Base-by-base conservation (phyloP, 2,329 filamentous ascomycete genomes). In the Xylaria sp. region DNA sequence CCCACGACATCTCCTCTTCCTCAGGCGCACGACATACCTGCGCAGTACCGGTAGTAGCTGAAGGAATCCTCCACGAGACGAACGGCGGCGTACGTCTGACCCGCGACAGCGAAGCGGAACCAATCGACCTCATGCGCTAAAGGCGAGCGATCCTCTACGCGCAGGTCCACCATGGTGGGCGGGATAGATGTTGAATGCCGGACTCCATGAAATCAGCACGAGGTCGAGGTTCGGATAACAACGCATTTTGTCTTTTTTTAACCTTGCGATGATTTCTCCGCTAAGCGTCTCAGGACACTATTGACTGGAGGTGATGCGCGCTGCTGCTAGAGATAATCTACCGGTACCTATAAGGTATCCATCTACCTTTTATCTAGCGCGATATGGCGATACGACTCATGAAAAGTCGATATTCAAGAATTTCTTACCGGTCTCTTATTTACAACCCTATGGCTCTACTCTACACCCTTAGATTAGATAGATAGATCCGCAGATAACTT, bases 101-200 rank as follows among this genome's bases (percentile, higher is more conserved):
- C 1, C 2, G 3, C 18, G 48, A 71, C 44, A 66, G 51, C 55
- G 48, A 66, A 8, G 66, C 60, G 6, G 16, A 13, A 10, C 63
- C 65, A 13, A 66, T 71, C 40, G 69, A 67, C 32, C 1, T 5
- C 8, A 48, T 42, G 21, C 18, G 25, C 5, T 21, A 37, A 44
- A 12, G 10, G 18, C 40, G 27, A 10, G 40, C 10, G 40, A 44
- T 16, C 40, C 5, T 10, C 9, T 3, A 10, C 2, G 13, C 18
- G 48, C 16, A 18, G n/a, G n/a, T n/a, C n/a, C n/a, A n/a, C 27
- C 27, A 2, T 53, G 4, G 25, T 18, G 27, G 25, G 16, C 13
- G 48, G 13, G 25, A 53, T 29, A 29, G 16, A 27, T 29, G 13
- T 2, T 9, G 48, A 23, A 23, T 5, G 1, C 3, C 3, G 23